Conservation (phyloP, 2,329 filamentous ascomycete species). For the Coniochaeta sp. region DNA sequence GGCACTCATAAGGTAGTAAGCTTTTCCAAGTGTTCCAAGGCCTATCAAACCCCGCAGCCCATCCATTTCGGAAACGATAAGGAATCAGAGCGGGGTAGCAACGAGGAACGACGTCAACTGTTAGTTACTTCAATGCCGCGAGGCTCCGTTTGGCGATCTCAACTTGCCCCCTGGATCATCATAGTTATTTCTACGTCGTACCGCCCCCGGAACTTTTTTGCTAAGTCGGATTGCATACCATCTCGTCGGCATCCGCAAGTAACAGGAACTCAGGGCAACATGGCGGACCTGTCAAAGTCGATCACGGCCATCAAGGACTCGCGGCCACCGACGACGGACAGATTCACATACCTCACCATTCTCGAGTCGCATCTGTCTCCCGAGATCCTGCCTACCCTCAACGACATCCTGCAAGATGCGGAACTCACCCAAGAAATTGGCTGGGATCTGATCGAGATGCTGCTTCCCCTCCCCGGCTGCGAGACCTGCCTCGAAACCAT, state of each 20-base stretch:
- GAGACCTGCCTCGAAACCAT: constrained; percentile 66
- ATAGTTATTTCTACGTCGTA: not conserved
- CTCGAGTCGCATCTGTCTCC: constrained; percentile 65
- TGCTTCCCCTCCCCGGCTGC: constrained; percentile 61
- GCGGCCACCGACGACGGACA: constrained; percentile 49
- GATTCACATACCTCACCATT: constrained; percentile 71
- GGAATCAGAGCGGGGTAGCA: not conserved
- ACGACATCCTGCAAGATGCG: constrained; percentile 53
- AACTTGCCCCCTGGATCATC: not conserved
- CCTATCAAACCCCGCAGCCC: not conserved
- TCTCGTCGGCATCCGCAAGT: not conserved
- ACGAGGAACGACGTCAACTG: not conserved
- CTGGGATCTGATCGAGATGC: constrained; percentile 74
- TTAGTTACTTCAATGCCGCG: not conserved
- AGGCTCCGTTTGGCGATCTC: not conserved
- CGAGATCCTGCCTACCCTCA: constrained; percentile 58
- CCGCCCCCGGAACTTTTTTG: not conserved
- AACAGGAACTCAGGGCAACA: not conserved
- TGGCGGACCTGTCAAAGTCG: constrained; percentile 20
- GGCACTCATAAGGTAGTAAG: not conserved
- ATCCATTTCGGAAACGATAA: not conserved
- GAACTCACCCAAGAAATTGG: constrained; percentile 69
- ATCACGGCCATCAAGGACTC: constrained; percentile 40
- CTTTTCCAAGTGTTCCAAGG: not conserved
- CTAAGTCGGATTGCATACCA: not conserved